Base-by-base conservation (phyloP, 129 eudicot species). In the Artemisia argyi region DNA sequence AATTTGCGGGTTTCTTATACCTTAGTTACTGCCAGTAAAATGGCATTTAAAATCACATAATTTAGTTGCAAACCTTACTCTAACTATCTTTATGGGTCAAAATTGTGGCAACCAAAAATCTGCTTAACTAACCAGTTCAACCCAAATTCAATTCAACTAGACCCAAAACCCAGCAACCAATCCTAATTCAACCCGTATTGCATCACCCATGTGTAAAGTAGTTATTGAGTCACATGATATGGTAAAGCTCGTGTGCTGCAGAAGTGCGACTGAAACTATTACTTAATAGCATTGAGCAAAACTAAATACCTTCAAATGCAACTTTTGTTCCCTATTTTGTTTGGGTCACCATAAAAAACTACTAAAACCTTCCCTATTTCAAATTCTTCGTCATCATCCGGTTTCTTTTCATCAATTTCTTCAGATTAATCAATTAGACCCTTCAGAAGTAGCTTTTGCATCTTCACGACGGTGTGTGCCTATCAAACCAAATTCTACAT, bases 221-320 rank as follows among this genome's bases (percentile, higher is more conserved):
- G 58, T 24, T 13, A 12, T 13, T 14, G 44, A 18, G 11, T 57
- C 14, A 49, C n/a, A 73, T 53, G 18, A 50, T 17, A 60, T 30
- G 35, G 5, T 35, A 50, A 55, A 3, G 20, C 9, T 24, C 7
- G 39, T 14, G 58, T 12, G 60, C 18, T 52, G 8, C 14, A 61
- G 7, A 32, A 12, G 16, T 3, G 35, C 8, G 13, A 20, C 22
- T 28, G 7, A 14, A 62, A 32, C 4, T 7, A 17, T 17, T 18
- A 35, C n/a, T 22, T 7, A 20, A 20, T 13, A 68, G 14, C 24
- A 24, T 49, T 13, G 3, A 50, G 32, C 7, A 66, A 24, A 48
- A 58, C 15, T 55, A 17, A 18, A 51, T 80, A 85, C 91, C 91
- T 82, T 76, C 49, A 85, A 83, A 77, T 85, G 78, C 5, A 83